Conservation (phyloP, 2,329 filamentous ascomycete genomes). For the Aspergillaceae sp. region DNA sequence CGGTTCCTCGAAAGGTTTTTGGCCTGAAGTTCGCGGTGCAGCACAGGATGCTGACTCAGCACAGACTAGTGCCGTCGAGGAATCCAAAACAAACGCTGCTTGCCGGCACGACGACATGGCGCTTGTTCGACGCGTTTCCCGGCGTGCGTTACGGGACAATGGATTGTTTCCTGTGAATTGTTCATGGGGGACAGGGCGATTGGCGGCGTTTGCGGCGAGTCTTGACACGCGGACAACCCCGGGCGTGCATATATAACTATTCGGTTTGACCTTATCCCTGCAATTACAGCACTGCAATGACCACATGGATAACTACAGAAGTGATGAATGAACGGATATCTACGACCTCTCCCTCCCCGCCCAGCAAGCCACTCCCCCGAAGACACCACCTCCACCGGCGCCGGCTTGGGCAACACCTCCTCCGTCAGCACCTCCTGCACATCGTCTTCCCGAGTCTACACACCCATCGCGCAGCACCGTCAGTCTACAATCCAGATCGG, state of each 20-base stretch:
- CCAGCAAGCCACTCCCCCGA: constrained; percentile 20
- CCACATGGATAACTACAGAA: too few relatives aligned
- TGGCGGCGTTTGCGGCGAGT: too few relatives aligned
- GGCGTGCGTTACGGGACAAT: too few relatives aligned
- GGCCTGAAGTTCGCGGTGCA: constrained; percentile 1
- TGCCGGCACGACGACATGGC: too few relatives aligned
- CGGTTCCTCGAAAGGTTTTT: not conserved
- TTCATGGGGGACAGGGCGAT: too few relatives aligned
- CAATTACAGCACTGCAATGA: too few relatives aligned
- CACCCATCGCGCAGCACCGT: constrained; percentile 29
- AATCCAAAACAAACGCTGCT: not conserved
- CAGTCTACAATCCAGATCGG: constrained; percentile 29
- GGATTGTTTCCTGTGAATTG: too few relatives aligned
- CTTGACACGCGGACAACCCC: too few relatives aligned
- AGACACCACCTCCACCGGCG: constrained; percentile 11
- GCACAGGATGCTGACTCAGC: not conserved
- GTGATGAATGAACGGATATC: not conserved
- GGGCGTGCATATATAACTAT: too few relatives aligned
- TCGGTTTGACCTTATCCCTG: too few relatives aligned
- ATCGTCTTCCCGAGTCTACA: constrained; percentile 24
- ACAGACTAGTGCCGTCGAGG: not conserved
- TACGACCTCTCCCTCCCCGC: too few relatives aligned
- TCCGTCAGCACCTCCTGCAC: constrained; percentile 26
- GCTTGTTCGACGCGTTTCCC: too few relatives aligned
- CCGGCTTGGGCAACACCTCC: constrained; percentile 26